Base-by-base conservation (phyloP, 768 basidiomycete species). In the Sutorius australiensis region DNA sequence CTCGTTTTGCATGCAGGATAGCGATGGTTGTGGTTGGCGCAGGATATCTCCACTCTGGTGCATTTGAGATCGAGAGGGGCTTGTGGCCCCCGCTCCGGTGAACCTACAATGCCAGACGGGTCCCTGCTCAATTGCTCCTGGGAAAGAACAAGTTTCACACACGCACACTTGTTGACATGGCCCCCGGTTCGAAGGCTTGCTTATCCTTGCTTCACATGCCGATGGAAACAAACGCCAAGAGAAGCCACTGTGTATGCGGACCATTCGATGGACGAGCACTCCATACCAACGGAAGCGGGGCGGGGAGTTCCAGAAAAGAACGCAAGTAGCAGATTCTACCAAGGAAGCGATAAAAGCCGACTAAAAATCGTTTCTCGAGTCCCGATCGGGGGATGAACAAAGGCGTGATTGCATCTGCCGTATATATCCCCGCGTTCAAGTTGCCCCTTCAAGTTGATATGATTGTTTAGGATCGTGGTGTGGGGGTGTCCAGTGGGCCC, bases 1-100 rank as follows among this genome's bases (percentile, higher is more conserved):
- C 31, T 61, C 56, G 6, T 54, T 55, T 63, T 57, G 56, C 34
- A 47, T 34, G 24, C 10, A 32, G 14, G 13, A 8, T 11, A 11
- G 21, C 3, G 34, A 33, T n/a, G 16, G 37, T 41, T 10, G 16
- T 21, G n/a, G 12, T 30, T 2, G 27, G 27, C 30, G 19, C 12
- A 7, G 31, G 24, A 4, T 24, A 33, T 33, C 19, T 32, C 24
- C 24, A 4, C 24, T 14, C 24, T 21, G 10, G 48, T 28, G 8
- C 8, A n/a, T 11, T 43, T 6, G 27, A 28, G 44, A 42, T 46
- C 32, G 27, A 32, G 33, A 48, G 45, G 38, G 34, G 31, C 10
- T 30, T 13, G 19, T 41, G n/a, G 28, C 16, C 30, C 30, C 5
- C 24, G 16, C 13, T 5, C 30, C 19, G 28, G 31, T 27, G 5